These are phyloP conservation scores for Talaromyces sp. DNA, from an alignment of 2,329 filamentous ascomycete genomes.

Conservation along the genomic window DNA sequence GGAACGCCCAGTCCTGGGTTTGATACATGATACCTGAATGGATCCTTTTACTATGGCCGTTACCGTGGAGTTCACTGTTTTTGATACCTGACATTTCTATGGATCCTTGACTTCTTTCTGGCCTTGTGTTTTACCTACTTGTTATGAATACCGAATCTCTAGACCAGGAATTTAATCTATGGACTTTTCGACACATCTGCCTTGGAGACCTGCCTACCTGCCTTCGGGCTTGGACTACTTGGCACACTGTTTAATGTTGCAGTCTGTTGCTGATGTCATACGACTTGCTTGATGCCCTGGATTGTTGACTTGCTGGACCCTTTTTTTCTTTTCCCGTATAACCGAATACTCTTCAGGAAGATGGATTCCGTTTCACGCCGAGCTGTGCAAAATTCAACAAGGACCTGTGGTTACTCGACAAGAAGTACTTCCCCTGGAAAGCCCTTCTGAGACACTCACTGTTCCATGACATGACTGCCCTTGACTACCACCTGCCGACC, in stretches of 20 bases:
- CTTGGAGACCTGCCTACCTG: background rate
- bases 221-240: background rate
- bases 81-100: conserved; percentile 5
- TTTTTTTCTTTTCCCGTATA: background rate
- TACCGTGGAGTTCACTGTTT: background rate
- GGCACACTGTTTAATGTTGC: conserved; percentile 8
- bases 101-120: conserved; percentile 6
- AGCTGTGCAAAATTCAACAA: too few relatives aligned
- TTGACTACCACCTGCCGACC: background rate
- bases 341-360: background rate
- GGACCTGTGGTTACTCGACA: background rate
- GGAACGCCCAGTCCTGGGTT: background rate
- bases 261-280: background rate
- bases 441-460: background rate
- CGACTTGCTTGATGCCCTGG: background rate
- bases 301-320: background rate
- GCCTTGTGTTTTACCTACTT: background rate
- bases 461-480: background rate
- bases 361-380: background rate
- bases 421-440: background rate
- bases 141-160: background rate
- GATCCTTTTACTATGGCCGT: conserved; percentile 5
- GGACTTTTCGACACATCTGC: background rate
- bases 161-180: background rate
- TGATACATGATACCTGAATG: conserved; percentile 2